Conservation (phyloP, 352 stramenopile genomes). For the Globisporangium lucens region DNA sequence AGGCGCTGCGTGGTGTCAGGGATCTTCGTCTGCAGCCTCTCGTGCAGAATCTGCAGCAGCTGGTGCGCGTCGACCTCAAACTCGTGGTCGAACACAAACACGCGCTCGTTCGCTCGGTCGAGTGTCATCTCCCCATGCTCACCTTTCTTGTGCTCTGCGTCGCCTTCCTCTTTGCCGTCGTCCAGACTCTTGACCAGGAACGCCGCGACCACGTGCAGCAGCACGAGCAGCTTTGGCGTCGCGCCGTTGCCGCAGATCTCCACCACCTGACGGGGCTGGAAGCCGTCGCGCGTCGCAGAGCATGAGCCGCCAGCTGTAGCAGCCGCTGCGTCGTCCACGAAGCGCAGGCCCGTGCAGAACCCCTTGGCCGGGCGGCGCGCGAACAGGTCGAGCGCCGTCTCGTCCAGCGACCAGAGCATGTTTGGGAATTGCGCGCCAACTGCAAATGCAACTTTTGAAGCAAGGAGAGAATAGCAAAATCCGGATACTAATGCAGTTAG, state of each 20-base stretch:
- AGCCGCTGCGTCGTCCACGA: constrained; percentile 43
- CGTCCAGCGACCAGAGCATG: constrained; percentile 42
- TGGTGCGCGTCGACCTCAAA: constrained; percentile 30
- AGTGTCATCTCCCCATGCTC: background rate
- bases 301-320: background rate
- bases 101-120: constrained; percentile 25
- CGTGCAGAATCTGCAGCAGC: constrained; percentile 24
- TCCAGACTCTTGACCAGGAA: constrained; percentile 37
- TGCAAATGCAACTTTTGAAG: constrained; percentile 3
- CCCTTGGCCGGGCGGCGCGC: constrained; percentile 43
- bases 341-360: constrained; percentile 54
- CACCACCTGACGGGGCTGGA: constrained; percentile 54
- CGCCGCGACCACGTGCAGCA: constrained; percentile 52
- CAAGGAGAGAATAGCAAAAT: no score
- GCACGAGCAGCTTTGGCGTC: constrained; percentile 38
- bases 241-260: constrained; percentile 47
- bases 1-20: constrained; percentile 11
- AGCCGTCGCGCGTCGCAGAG: constrained; percentile 28
- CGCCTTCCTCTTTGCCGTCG: background rate
- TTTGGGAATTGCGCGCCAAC: background rate
- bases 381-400: constrained; percentile 76
- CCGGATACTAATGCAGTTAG: no score
- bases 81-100: constrained; percentile 73
- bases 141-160: background rate
- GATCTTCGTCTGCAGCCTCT: constrained; percentile 13